Conservation (phyloP, 208 protist species). For the Trypanosoma theileri region DNA sequence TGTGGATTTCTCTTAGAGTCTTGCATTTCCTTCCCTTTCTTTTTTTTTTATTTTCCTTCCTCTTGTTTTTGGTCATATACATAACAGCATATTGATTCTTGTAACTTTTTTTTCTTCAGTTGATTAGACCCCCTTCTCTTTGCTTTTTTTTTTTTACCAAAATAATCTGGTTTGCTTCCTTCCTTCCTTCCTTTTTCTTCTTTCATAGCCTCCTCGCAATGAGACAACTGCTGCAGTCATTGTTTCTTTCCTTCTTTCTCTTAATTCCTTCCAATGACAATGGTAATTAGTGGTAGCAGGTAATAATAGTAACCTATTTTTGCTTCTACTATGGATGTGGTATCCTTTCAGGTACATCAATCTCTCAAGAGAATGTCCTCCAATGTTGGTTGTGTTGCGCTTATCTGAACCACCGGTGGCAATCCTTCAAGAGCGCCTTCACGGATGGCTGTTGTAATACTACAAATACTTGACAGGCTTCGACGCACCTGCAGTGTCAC, state of each 20-base stretch:
- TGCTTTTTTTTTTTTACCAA: too few species aligned
- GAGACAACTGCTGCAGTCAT: too few species aligned
- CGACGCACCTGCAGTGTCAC: conserved; percentile 42
- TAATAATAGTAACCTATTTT: background rate
- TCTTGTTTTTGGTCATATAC: conserved; percentile 29
- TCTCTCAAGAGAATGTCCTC: conserved; percentile 59
- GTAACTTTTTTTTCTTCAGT: too few species aligned
- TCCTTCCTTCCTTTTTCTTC: too few species aligned
- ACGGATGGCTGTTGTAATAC: conserved; percentile 40
- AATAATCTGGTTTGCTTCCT: too few species aligned
- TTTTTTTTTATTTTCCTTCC: background rate
- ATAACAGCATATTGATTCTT: conserved; percentile 6
- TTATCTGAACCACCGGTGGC: conserved; percentile 52
- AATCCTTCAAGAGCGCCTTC: conserved; percentile 39
- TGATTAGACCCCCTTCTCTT: too few species aligned
- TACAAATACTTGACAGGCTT: conserved; percentile 45
- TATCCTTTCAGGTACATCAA: background rate
- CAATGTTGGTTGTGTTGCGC: conserved; percentile 64
- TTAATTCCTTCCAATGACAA: too few species aligned
- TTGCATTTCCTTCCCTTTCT: background rate
- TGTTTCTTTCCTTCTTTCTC: too few species aligned
- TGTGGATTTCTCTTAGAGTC: background rate
- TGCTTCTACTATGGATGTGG: background rate
- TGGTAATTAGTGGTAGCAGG: background rate
- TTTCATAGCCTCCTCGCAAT: too few species aligned